phyloP scores from a whole-genome alignment of 306 rosid species.

The Cercis canadensis region DNA sequence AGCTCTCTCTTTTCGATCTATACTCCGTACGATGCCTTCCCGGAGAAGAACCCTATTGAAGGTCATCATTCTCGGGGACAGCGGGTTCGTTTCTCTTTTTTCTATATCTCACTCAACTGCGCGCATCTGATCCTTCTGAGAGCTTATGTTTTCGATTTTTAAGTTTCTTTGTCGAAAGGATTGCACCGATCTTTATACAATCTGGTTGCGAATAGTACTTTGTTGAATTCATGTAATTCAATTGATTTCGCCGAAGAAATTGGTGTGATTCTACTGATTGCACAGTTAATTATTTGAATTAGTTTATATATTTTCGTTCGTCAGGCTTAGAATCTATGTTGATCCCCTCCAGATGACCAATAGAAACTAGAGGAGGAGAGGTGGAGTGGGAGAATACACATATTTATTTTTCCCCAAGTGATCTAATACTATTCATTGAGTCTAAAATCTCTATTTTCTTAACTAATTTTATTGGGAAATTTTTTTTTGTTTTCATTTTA shows the following conservation, averaged over 20 bases:
- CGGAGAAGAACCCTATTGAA: conserved; percentile 96
- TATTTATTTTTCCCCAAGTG: too few relatives aligned
- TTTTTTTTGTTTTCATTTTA: not conserved
- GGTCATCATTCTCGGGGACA: conserved; percentile 99
- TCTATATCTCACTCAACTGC: not conserved
- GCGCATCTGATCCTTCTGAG: not conserved
- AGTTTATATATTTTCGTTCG: too few relatives aligned
- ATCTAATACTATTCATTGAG: too few relatives aligned
- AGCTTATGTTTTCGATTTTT: not conserved
- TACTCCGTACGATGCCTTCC: conserved; percentile 74
- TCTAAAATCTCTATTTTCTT: too few relatives aligned
- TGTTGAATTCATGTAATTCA: not conserved
- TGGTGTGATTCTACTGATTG: not conserved
- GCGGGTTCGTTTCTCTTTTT: conserved; percentile 65
- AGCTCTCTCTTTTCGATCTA: conserved; percentile 30
- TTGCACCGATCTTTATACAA: not conserved
- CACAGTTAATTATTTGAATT: not conserved
- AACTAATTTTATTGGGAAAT: too few relatives aligned
- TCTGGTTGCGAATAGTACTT: not conserved
- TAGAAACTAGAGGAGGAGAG: too few relatives aligned
- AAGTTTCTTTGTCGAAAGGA: not conserved
- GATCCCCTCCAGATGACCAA: too few relatives aligned
- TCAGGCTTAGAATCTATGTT: too few relatives aligned
- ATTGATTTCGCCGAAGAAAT: not conserved
- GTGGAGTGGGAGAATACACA: too few relatives aligned